These are phyloP conservation scores for Umbellularia californica DNA, from an alignment of 164 flowering plant species.

Conservation along the genomic window DNA sequence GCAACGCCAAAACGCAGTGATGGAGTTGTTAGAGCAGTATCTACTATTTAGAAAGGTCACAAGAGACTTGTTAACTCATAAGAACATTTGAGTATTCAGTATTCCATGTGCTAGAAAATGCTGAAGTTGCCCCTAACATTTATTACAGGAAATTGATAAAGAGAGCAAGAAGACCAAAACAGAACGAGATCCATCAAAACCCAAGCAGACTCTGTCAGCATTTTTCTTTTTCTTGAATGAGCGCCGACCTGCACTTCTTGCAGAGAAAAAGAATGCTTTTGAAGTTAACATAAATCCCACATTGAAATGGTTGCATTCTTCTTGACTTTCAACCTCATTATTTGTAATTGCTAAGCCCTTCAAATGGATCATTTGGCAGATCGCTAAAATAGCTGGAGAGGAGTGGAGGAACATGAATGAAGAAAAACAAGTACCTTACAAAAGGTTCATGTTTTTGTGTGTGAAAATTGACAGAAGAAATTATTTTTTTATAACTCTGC, in stretches of 20 bases:
- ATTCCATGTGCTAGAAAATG: not conserved
- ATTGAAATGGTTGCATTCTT: too few species aligned
- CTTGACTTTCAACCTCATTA: too few species aligned
- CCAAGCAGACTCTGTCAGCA: conserved; percentile 77
- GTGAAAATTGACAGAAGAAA: not conserved
- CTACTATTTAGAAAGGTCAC: conserved; percentile 56
- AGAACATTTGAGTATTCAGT: not conserved
- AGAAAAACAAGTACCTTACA: conserved; percentile 53
- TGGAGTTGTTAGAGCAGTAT: conserved; percentile 89
- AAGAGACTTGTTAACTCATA: too few species aligned
- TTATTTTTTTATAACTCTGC: too few species aligned
- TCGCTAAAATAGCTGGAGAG: conserved; percentile 68
- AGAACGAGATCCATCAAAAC: conserved; percentile 75
- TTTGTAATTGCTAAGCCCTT: too few species aligned
- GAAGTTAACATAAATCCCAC: conserved; percentile 40
- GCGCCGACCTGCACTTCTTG: conserved; percentile 47
- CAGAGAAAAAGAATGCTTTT: conserved; percentile 50
- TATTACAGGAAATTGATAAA: conserved; percentile 42
- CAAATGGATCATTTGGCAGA: conserved; percentile 22
- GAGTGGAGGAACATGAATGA: conserved; percentile 88
- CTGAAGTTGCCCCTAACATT: not conserved
- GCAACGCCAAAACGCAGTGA: conserved; percentile 85
- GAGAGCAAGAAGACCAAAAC: conserved; percentile 56
- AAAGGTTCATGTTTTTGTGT: conserved; percentile 41
- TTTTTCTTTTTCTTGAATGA: conserved; percentile 70